Evolutionary conservation across 2,329 filamentous ascomycete species (phyloP), one percentile per base, ranked within the genome.

Genomic region (Alternaria conjuncta): DNA sequence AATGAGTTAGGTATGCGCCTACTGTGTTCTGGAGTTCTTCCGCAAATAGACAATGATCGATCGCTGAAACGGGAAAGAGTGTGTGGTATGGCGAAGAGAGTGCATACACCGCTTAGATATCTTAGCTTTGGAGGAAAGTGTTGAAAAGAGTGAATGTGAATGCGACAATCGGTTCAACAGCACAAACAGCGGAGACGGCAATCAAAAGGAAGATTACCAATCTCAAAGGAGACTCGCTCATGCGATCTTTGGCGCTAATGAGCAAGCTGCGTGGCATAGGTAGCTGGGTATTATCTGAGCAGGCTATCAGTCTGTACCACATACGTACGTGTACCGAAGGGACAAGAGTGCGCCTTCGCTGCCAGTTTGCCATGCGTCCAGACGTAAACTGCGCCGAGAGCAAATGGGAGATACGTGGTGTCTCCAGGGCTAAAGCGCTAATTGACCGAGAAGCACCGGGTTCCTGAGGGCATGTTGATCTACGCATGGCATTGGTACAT

Each of bases 211-310:
- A 13, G 15, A 43, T 32, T 23, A 13, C n/a, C 56, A 9, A 7
- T 32, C 45, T 47, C 53, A 21, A 21, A 57, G 45, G 36, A 56
- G n/a, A 9, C 43, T n/a, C 15, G 41, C 30, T 63, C 12, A 61
- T 56, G 57, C 59, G 55, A 13, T 25, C 57, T 58, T 57, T 32
- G 62, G 58, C 55, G 18, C 55, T 68, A 65, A 71, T 74, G 57
- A 49, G 58, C 71, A 64, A 53, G 66, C 70, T 69, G 67, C 67
- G 69, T 72, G 58, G 64, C 30, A 61, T 55, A 60, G 18, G 54
- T 60, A 64, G 55, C 20, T 32, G 36, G 47, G 20, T 36, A 36
- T 32, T 12, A 21, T 53, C 49, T 47, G 56, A 58, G 44, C 23
- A 53, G 55, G 60, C 13, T 46, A 28, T 53, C 51, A 45, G 54